Conservation (phyloP, 148 eudicot genomes). For the Arctostaphylos glauca region DNA sequence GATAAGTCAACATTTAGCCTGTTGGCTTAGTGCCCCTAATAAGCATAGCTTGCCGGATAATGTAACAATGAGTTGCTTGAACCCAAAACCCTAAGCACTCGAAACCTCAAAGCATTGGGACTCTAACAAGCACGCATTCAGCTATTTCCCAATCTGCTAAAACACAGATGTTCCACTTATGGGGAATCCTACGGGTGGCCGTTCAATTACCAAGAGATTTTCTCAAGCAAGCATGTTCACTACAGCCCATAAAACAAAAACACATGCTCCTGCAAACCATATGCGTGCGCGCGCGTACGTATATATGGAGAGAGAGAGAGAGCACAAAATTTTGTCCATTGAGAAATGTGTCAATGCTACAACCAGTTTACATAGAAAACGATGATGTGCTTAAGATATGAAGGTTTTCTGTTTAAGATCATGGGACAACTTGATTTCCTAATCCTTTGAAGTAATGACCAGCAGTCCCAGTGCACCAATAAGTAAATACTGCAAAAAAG, state of each 20-base stretch:
- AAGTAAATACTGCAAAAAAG: constrained; percentile 43
- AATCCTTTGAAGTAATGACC: constrained; percentile 44
- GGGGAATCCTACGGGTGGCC: not conserved
- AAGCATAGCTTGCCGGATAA: not conserved
- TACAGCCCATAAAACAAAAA: not conserved
- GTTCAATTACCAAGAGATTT: not conserved
- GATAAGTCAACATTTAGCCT: too few species aligned
- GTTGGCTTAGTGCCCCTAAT: not conserved
- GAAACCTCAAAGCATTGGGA: not conserved
- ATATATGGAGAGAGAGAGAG: not conserved
- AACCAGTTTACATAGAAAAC: not conserved
- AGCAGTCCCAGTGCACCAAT: constrained; percentile 51
- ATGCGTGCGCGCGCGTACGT: too few species aligned
- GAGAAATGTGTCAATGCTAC: not conserved
- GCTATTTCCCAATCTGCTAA: not conserved
- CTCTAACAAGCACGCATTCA: not conserved
- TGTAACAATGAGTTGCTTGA: not conserved
- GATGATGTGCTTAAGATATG: not conserved
- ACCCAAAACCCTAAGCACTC: not conserved
- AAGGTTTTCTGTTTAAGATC: not conserved
- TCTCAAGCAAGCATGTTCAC: not conserved
- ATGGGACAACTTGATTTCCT: constrained; percentile 8
- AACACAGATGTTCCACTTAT: not conserved
- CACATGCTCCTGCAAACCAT: not conserved
- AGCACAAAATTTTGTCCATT: not conserved